Conservation (phyloP, 148 eudicot genomes). For the Persicaria tinctoria region DNA sequence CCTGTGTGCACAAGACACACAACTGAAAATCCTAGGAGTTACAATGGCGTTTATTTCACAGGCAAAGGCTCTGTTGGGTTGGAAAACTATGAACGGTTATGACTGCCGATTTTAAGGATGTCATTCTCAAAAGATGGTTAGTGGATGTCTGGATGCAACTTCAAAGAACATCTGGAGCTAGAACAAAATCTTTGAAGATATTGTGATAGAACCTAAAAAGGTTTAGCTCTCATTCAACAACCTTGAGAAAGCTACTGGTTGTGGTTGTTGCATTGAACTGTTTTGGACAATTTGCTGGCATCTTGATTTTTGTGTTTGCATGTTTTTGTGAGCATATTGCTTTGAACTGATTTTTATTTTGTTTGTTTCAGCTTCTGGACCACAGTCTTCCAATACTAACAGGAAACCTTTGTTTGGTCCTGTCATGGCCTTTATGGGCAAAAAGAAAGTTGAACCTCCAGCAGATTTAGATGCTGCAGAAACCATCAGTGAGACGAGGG, state of each 20-base stretch:
- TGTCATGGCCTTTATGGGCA: constrained; percentile 64
- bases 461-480: constrained; percentile 22
- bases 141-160: not conserved
- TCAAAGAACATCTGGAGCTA: not conserved
- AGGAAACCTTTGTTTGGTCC: constrained; percentile 52
- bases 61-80: not conserved
- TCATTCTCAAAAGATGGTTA: not conserved
- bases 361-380: constrained; percentile 40
- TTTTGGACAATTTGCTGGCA: not conserved
- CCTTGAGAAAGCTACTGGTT: not conserved
- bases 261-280: not conserved
- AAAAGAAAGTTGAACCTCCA: constrained; percentile 39
- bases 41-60: not conserved
- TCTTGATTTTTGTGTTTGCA: not conserved
- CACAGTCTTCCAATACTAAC: constrained; percentile 49
- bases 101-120: not conserved
- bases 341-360: constrained; percentile 5
- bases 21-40: not conserved
- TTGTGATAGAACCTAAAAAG: constrained; percentile 4
- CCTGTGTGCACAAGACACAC: not conserved
- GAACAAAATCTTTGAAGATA: not conserved
- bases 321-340: not conserved
- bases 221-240: not conserved
- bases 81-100: not conserved
- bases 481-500: constrained; percentile 13